Evolutionary conservation across 1,284 basidiomycete species (phyloP).

Genomic region (Marasmius fiardii): DNA sequence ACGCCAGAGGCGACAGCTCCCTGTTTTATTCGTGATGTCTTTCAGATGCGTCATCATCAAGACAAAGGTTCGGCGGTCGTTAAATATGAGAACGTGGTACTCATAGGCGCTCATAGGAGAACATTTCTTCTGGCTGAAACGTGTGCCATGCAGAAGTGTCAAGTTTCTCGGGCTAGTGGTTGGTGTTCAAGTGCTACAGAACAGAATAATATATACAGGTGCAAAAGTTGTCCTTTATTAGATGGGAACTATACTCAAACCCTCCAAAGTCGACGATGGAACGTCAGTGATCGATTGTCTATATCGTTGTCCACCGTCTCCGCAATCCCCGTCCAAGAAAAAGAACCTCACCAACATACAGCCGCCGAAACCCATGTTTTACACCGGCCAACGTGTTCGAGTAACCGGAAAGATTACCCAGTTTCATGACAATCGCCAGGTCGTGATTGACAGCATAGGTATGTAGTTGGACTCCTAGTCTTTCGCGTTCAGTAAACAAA

Average conservation of each 20-base stretch:
- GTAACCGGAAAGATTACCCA: conserved; percentile 46
- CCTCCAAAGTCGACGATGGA: conserved; percentile 63
- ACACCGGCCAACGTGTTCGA: conserved; percentile 45
- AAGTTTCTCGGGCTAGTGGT: conserved; percentile 60
- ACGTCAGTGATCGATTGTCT: conserved; percentile 66
- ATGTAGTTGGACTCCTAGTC: conserved; percentile 6
- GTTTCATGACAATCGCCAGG: conserved; percentile 40
- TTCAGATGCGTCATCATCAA: conserved; percentile 45
- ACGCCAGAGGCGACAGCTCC: conserved; percentile 52
- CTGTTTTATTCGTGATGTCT: conserved; percentile 61
- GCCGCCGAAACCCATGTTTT: conserved; percentile 37
- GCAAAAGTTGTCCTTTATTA: conserved; percentile 16
- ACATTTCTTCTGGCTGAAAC: conserved; percentile 69
- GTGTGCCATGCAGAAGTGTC: conserved; percentile 66
- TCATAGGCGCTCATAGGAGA: conserved; percentile 24
- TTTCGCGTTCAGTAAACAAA: conserved; percentile 2
- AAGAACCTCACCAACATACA: conserved; percentile 1
- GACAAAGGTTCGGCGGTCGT: conserved; percentile 29
- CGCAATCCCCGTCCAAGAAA: conserved; percentile 14
- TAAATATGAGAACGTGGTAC: background rate
- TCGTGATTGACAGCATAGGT: conserved; percentile 48
- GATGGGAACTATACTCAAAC: background rate
- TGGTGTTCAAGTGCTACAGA: conserved; percentile 57
- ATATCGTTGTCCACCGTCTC: conserved; percentile 27
- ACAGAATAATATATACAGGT: conserved; percentile 57